Conservation (phyloP, 2,329 filamentous ascomycete species). For the Aureobasidium namibiae region DNA sequence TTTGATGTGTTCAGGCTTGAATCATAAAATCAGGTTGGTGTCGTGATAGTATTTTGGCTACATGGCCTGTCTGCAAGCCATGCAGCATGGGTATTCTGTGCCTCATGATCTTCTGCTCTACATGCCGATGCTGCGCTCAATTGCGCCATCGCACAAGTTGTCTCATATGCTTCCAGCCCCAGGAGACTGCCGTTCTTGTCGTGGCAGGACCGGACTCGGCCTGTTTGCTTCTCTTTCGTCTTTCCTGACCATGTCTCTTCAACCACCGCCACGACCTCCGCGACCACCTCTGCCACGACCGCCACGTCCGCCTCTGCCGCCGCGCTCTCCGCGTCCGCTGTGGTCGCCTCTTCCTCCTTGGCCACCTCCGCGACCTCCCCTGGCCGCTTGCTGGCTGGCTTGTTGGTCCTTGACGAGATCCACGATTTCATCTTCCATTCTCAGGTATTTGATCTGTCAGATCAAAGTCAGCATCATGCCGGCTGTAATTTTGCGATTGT, state of each 20-base stretch:
- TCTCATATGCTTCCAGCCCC: neutral
- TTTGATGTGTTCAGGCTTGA: neutral
- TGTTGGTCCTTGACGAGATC: conserved; percentile 91
- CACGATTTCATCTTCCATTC: conserved; percentile 93
- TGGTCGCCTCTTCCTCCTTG: conserved; percentile 43
- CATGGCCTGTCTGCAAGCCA: neutral
- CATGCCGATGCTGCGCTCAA: neutral
- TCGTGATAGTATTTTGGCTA: conserved; percentile 3
- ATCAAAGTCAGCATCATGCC: conserved; percentile 1
- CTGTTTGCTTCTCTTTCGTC: conserved; percentile 1
- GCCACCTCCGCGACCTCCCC: conserved; percentile 56
- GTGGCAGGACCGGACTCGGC: neutral
- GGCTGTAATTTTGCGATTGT: neutral
- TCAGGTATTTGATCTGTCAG: conserved; percentile 88
- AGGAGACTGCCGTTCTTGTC: neutral
- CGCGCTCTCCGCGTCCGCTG: conserved; percentile 48
- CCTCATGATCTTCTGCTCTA: neutral
- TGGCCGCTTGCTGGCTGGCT: conserved; percentile 51
- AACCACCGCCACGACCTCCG: conserved; percentile 35
- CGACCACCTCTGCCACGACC: conserved; percentile 45
- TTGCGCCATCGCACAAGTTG: neutral
- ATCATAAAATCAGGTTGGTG: neutral
- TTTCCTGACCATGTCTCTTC: neutral
- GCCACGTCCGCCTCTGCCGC: conserved; percentile 49
- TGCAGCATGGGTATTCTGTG: neutral